Evolutionary conservation across 495 filamentous ascomycete species (phyloP), one percentile per base, ranked within the genome.

Genomic region (Penicillium antarcticum): DNA sequence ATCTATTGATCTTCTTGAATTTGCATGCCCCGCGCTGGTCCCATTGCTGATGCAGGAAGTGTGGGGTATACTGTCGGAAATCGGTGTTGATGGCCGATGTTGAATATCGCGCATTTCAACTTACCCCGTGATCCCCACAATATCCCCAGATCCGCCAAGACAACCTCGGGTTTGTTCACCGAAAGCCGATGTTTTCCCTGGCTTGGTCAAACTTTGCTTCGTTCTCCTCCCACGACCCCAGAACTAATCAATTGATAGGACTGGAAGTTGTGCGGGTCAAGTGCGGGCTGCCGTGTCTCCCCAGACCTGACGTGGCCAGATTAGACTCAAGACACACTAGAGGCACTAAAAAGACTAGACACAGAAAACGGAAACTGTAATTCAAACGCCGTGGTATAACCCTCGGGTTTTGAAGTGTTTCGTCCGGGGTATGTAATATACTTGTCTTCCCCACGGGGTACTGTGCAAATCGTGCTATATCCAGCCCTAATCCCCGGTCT

Each of bases 371-470:
- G 11, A 17, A 16, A 45, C 31, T 14, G 35, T 45, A 19, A 33
- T 40, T 50, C 35, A 14, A 42, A 33, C 24, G 21, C 50, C 31
- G 18, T 24, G 42, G 24, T 39, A 29, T 34, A n/a, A 32, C 12
- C 48, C 13, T 67, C 57, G 63, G 57, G 23, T 34, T 41, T 61
- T 23, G 4, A 13, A 5, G 19, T 13, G 8, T 23, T 43, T 67
- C 36, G 59, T 48, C 63, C 53, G 56, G 47, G 48, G 46, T 35
- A 45, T 47, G 50, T 43, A 53, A 55, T 56, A 58, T 53, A 56
- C 46, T 32, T 50, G 13, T 29, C 43, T 66, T 58, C 67, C 69
- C 69, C 67, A 68, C 52, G 69, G 69, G 69, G 67, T 63, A 49
- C 35, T 41, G 49, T 2, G 21, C 57, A 52, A 37, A 36, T 36